These are phyloP conservation scores for Plasmodium sp. DNA, from an alignment of 169 alveolate genomes.

Conservation along the genomic window DNA sequence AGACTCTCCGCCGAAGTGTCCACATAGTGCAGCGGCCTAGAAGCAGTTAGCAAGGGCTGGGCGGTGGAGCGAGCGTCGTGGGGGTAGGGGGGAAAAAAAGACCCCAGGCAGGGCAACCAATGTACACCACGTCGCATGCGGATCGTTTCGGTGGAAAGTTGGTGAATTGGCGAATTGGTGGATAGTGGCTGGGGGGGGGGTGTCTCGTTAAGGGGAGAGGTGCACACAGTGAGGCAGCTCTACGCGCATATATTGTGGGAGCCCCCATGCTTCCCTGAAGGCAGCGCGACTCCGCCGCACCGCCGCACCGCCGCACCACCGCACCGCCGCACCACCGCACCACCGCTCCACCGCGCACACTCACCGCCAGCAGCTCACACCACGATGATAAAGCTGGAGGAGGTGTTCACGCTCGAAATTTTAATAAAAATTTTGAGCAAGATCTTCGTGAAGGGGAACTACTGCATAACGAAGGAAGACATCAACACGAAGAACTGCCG, in stretches of 20 bases:
- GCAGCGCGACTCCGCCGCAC: neutral
- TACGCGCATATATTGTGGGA: neutral
- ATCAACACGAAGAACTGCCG: slow-evolving; percentile 53
- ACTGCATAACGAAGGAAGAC: slow-evolving; percentile 54
- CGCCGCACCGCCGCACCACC: neutral
- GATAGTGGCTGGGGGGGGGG: neutral
- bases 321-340: neutral
- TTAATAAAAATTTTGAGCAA: slow-evolving; percentile 52
- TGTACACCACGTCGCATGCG: neutral
- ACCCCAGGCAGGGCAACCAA: neutral
- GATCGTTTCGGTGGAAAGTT: neutral
- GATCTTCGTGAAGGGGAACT: slow-evolving; percentile 39
- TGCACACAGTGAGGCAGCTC: too few relatives aligned
- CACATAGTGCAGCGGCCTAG: neutral
- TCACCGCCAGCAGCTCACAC: neutral
- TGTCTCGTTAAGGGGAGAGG: neutral
- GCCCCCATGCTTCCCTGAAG: neutral
- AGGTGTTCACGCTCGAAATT: slow-evolving; percentile 63
- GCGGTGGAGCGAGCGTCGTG: neutral
- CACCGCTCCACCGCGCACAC: neutral
- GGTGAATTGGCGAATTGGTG: neutral
- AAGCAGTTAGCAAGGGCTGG: neutral
- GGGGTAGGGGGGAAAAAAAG: neutral
- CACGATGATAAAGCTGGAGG: slow-evolving; percentile 22
- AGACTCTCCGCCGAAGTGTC: neutral